Conservation (phyloP, 352 stramenopile genomes). For the Pythium oligandrum region DNA sequence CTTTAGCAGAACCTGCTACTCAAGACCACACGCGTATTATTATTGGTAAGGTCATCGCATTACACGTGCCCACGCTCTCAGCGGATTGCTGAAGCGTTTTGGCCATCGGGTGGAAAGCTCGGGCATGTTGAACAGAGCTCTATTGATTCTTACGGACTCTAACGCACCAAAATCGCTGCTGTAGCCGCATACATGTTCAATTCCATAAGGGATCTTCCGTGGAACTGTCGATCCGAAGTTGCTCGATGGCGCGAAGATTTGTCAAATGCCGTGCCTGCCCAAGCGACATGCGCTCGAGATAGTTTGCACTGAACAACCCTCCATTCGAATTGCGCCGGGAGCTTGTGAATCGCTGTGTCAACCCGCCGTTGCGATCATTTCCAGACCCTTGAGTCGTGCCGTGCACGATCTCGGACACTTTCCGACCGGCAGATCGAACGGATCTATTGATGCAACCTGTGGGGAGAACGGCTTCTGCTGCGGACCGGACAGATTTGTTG, state of each 20-base stretch:
- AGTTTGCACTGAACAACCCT: slow-evolving; percentile 18
- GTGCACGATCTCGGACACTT: too few species aligned
- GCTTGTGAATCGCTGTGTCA: slow-evolving; percentile 16
- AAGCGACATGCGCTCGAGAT: slow-evolving; percentile 17
- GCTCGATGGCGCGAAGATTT: slow-evolving; percentile 4
- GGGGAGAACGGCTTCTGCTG: background rate
- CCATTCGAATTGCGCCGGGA: slow-evolving; percentile 10
- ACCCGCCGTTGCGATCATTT: background rate
- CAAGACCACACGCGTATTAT: too few species aligned
- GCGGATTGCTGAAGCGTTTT: too few species aligned
- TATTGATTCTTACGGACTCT: too few species aligned
- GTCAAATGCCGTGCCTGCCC: slow-evolving; percentile 16
- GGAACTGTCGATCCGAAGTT: slow-evolving; percentile 12
- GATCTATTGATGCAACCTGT: background rate
- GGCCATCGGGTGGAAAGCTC: too few species aligned
- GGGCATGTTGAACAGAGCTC: too few species aligned
- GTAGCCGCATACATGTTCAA: too few species aligned
- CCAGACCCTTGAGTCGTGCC: too few species aligned
- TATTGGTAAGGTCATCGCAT: too few species aligned
- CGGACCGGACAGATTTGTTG: slow-evolving; percentile 5
- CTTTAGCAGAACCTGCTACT: too few species aligned
- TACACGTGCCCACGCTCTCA: too few species aligned
- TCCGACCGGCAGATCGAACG: background rate
- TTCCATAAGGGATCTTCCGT: slow-evolving; percentile 13
- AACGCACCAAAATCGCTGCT: too few species aligned